Evolutionary conservation across 768 basidiomycete species (phyloP), one percentile per base, ranked within the genome.

Genomic region (Russula virescens): DNA sequence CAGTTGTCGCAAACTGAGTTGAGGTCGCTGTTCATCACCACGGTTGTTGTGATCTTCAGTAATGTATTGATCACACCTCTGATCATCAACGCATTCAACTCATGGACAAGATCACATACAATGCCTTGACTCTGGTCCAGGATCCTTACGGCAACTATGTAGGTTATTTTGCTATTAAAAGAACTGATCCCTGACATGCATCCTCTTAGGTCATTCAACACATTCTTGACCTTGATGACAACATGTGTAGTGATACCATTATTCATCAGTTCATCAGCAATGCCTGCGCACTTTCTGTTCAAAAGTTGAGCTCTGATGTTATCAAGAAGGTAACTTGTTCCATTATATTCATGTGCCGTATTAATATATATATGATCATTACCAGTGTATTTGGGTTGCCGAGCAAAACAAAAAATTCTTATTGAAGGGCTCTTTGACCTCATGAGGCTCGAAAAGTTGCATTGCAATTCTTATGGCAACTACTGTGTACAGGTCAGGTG

Each of bases 221-320:
- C 73, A 97, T 98, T 64, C 83, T 99, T 63, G 97, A 99, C 73
- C 77, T 99, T 70, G 98, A 98, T 76, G 97, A 99, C 78, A 95
- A 92, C 74, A 85, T 97, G 48, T 99, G 98, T 81, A 96, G 93
- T 68, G 96, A 98, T 75, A 95, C 81, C 53, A 91, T 99, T 68
- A 98, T 98, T 69, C 87, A 96, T 66, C 97, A 98, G 72, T 99
- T 98, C 76, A 79, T 91, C 58, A 96, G 97, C 69, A 98, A 99
- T 71, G 92, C 98, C 63, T 98, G 95, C 73, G 94, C 94, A 5
- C 78, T 99, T 57, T 98, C 95, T 5, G 96, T 98, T 19, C 97
- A 99, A 75, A 99, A 99, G 77, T 99, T 99, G 77, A 96, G 94
- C 66, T 98, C 96, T 64, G 98, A 99, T 73, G n/a, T n/a, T n/a